These are phyloP conservation scores for Oryza coarctata DNA, from an alignment of 176 grass and related monocot genomes.

Conservation along the genomic window DNA sequence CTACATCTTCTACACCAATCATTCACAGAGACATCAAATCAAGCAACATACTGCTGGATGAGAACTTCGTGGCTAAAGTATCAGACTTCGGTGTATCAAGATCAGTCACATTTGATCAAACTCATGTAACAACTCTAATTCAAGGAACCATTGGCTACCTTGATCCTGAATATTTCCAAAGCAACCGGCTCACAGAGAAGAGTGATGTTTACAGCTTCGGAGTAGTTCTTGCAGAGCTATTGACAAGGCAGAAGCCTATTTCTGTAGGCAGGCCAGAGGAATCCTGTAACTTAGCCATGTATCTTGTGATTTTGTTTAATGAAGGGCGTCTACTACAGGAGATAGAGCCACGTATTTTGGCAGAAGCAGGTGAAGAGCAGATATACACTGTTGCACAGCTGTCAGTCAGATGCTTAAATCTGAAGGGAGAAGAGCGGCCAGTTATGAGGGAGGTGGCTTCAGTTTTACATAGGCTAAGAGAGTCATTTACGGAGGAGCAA, in stretches of 20 bases:
- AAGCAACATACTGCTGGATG: slow-evolving; percentile 55
- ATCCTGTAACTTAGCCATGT: slow-evolving; percentile 46
- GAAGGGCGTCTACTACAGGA: slow-evolving; percentile 35
- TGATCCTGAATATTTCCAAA: slow-evolving; percentile 62
- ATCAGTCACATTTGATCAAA: slow-evolving; percentile 53
- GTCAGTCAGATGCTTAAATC: slow-evolving; percentile 47
- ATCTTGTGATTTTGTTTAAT: slow-evolving; percentile 33
- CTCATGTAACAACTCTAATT: slow-evolving; percentile 61
- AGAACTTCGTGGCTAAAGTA: slow-evolving; percentile 51
- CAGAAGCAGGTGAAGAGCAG: slow-evolving; percentile 47
- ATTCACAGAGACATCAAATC: slow-evolving; percentile 69
- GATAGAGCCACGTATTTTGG: slow-evolving; percentile 39
- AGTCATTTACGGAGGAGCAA: slow-evolving; percentile 22
- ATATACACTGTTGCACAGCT: slow-evolving; percentile 31
- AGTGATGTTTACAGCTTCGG: slow-evolving; percentile 69
- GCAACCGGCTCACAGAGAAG: slow-evolving; percentile 43
- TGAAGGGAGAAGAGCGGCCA: slow-evolving; percentile 49
- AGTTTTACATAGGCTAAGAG: slow-evolving; percentile 31
- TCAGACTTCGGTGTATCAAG: slow-evolving; percentile 61
- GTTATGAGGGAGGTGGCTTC: slow-evolving; percentile 48
- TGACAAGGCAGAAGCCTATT: slow-evolving; percentile 51
- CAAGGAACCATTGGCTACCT: slow-evolving; percentile 62
- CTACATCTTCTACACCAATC: slow-evolving; percentile 36
- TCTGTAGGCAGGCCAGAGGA: slow-evolving; percentile 36
- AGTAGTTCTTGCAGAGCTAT: slow-evolving; percentile 54